Evolutionary conservation across 2,329 filamentous ascomycete genomes (phyloP).

Genomic region (Endoconidiophora polonica): DNA sequence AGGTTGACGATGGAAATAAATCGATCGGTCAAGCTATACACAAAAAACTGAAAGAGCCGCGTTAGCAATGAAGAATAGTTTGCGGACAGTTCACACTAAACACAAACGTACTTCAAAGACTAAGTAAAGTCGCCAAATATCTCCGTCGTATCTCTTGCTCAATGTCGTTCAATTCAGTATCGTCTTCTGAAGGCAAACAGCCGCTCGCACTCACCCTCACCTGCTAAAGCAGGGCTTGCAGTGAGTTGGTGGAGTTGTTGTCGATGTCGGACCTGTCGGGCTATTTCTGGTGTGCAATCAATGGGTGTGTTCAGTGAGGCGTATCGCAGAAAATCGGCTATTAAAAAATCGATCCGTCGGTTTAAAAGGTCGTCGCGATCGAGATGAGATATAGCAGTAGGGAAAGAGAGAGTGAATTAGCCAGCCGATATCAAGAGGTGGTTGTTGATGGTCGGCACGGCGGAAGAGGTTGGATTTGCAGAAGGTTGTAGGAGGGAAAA

Average conservation of each 20-base stretch:
- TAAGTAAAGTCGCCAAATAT: not conserved
- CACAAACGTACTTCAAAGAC: constrained; percentile 11
- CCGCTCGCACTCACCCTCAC: constrained; percentile 6
- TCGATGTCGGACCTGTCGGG: not conserved
- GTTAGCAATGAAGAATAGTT: constrained; percentile 10
- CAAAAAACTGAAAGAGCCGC: constrained; percentile 8
- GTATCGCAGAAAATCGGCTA: constrained; percentile 4
- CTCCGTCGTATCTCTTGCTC: constrained; percentile 1
- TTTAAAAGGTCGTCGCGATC: constrained; percentile 10
- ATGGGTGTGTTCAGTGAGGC: not conserved
- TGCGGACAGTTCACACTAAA: constrained; percentile 3
- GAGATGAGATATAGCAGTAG: constrained; percentile 1
- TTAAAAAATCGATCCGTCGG: constrained; percentile 9
- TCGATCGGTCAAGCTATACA: constrained; percentile 10
- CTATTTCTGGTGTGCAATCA: constrained; percentile 1
- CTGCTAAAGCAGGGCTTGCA: constrained; percentile 12
- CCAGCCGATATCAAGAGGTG: constrained; percentile 10
- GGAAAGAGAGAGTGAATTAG: constrained; percentile 5
- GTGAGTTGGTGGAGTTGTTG: not conserved
- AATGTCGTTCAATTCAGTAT: not conserved
- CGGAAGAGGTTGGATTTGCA: constrained; percentile 4
- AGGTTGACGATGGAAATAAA: constrained; percentile 9
- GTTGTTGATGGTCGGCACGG: constrained; percentile 3
- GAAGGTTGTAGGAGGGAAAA: constrained; percentile 12
- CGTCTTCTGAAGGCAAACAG: not conserved